Conservation (phyloP, 306 rosid species). For the Medicago lupulina region DNA sequence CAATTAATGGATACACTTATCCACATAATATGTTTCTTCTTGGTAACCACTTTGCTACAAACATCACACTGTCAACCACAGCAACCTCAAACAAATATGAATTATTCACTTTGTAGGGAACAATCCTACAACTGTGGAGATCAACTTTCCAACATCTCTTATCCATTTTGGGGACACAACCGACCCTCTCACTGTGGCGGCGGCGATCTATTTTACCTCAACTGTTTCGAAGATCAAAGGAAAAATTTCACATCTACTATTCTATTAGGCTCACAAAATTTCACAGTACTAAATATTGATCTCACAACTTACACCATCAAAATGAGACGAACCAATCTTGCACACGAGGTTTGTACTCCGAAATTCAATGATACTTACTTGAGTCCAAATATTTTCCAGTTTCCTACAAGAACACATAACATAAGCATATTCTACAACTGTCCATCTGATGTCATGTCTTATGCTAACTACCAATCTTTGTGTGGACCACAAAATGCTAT, state of each 20-base stretch:
- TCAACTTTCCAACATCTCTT: not conserved
- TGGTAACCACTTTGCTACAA: not conserved
- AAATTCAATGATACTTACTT: not conserved
- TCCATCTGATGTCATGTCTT: not conserved
- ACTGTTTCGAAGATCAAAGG: not conserved
- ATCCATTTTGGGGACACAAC: slow-evolving; percentile 10
- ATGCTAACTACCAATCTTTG: slow-evolving; percentile 6
- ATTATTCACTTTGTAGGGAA: not conserved
- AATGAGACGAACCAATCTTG: slow-evolving; percentile 6
- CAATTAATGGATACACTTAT: not conserved
- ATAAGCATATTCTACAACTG: slow-evolving; percentile 27
- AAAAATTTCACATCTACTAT: not conserved
- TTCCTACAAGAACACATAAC: not conserved
- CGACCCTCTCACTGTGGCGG: not conserved
- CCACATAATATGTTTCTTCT: not conserved
- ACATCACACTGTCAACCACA: not conserved
- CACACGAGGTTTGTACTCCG: not conserved
- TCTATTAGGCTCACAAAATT: not conserved
- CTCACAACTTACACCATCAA: not conserved
- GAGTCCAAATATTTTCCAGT: slow-evolving; percentile 1
- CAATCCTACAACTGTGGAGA: not conserved
- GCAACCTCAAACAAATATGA: not conserved
- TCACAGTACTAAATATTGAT: not conserved
- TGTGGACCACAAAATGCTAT: not conserved
- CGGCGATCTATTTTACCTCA: not conserved